Base-by-base conservation (phyloP, 163 green algal genomes). In the Chloromonas sp. region DNA sequence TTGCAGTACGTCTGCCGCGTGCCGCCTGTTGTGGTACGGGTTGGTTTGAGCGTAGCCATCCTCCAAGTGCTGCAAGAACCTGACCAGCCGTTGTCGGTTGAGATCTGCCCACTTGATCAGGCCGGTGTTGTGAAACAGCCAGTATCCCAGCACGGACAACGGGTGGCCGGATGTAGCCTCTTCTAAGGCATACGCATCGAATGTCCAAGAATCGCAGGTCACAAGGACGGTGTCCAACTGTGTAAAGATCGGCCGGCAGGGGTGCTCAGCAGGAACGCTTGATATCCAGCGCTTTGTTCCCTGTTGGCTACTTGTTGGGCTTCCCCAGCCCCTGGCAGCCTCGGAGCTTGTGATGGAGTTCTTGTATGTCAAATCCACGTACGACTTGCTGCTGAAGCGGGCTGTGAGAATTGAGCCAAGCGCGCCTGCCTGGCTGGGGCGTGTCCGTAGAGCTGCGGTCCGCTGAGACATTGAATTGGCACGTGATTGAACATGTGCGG, bases 21-120 rank as follows among this genome's bases (percentile, higher is more conserved):
- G 80, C 36, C 36, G 78, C 57, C 79, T 14, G 83, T 86, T 86
- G 81, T 87, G 86, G 77, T 87, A 87, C 62, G 81, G 81, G 86
- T 89, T 89, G 84, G 36, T 36, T 84, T 62, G 80, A 77, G 81
- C 36, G 84, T 88, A 90, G 58, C 84, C 87, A 2, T 81, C 71
- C 82, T 90, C 87, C 2, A 90, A 81, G 61, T 83, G 71, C 2
- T 81, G 83, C 15, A 86, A 79, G 60, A 86, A 79, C 58, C 77
- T 83, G 74, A 74, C 66, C 66, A 74, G 66, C 5, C 66, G 66
- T 74, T 5, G 11, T 11, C 11, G 5, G 66, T 74, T 5, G 11
- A 74, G 66, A 11, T 74, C 66, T 5, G 66, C 66, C 11, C 5
- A 74, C 66, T 74, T 5, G 66, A 74, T 74, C 66, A 74, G 66